Percentiles rank a stretch among this genome's conserved stretches.
Conservation (phyloP, 2,329 filamentous ascomycete genomes). For the Biscogniauxia mediterranea region DNA sequence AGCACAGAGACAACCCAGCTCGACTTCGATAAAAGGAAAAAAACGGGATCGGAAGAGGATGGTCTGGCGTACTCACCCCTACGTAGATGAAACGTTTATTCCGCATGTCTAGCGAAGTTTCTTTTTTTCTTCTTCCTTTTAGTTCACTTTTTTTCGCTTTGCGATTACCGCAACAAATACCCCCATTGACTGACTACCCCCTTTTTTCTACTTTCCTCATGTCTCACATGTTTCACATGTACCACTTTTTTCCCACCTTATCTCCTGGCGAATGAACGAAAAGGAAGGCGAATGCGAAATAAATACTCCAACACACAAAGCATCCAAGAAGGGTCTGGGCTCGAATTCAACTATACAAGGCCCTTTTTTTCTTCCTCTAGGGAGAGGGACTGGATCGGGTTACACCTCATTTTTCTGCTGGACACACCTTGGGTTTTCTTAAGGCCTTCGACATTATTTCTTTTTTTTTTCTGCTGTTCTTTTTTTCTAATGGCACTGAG, state of each 20-base stretch:
- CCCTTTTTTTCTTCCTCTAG: constrained; percentile 1
- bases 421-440: not conserved
- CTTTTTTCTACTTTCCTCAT: constrained; percentile 16
- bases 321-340: constrained; percentile 17
- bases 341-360: constrained; percentile 17
- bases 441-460: not conserved
- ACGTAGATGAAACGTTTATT: constrained; percentile 16
- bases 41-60: constrained; percentile 10
- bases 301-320: constrained; percentile 15
- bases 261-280: constrained; percentile 16
- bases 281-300: constrained; percentile 13
- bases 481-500: not conserved
- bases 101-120: constrained; percentile 24
- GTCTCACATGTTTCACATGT: constrained; percentile 22
- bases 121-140: constrained; percentile 5
- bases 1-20: constrained; percentile 45
- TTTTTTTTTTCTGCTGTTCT: not conserved
- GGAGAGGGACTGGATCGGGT: not conserved
- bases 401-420: not conserved
- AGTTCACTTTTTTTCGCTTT: constrained; percentile 18
- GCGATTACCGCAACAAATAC: constrained; percentile 26
- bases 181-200: constrained; percentile 18
- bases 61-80: constrained; percentile 10
- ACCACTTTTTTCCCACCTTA: constrained; percentile 16
- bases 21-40: constrained; percentile 36